Base-by-base conservation (phyloP, 225 moss, liverwort and hornwort species). In the Pleurozium schreberi region DNA sequence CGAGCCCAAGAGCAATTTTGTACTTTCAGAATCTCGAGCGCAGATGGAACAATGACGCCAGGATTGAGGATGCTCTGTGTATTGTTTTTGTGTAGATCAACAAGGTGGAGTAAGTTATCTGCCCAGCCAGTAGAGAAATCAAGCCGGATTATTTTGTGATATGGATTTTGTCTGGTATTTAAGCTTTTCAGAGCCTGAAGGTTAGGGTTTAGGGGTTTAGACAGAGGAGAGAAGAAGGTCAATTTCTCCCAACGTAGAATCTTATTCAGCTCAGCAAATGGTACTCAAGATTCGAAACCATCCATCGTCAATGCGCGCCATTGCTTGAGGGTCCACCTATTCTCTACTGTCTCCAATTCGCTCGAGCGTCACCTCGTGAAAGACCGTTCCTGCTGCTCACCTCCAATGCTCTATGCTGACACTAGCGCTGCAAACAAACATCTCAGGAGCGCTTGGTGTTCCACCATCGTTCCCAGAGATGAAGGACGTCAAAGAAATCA, bases 101-200 rank as follows among this genome's bases (percentile, higher is more conserved):
- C 88, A 95, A 94, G 91, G 93, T 97, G 82, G 97, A 96, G 83
- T 75, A 75, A 30, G 49, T 19, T 95, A 95, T 84, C 95, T 96
- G 42, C 93, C 83, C 93, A 93, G n/a, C n/a, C n/a, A n/a, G n/a
- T 84, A 93, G 97, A 84, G 92, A 95, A 93, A 76, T 96, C 64
- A 95, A 97, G 87, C 92, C 95, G 34, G 94, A 95, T 65, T 95
- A 94, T 87, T 95, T 95, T 89, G 88, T 96, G 65, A 96, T 95
- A 9, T 94, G 96, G 95, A 38, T 83, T 64, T 38, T 52, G 28
- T 57, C 64, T 40, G 42, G 64, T 66, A 20, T 40, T 60, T 22
- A 31, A 33, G 50, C 21, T 34, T 22, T 52, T 52, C 53, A 55
- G 38, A 23, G 14, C 38, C 38, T 77, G 6, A 77, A 14, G 33